Percentiles rank a stretch among this genome's conserved stretches.
Conservation (phyloP, 306 rosid genomes). For the Trifolium subterraneum region DNA sequence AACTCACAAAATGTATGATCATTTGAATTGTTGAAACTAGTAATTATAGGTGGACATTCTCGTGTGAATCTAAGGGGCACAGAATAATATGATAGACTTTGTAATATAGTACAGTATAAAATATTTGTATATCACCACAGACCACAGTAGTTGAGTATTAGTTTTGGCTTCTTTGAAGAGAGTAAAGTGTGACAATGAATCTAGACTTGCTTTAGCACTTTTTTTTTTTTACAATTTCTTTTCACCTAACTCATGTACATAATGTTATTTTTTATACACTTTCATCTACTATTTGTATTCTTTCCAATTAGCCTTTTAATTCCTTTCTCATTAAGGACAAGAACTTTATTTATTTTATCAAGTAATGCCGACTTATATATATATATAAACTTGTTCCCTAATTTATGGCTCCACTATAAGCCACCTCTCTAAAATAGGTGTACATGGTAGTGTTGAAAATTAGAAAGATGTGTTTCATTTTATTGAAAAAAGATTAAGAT, state of each 20-base stretch:
- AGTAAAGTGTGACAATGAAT: conserved; percentile 18
- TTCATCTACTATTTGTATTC: background rate
- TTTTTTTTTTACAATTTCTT: background rate
- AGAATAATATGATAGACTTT: background rate
- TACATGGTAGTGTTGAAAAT: background rate
- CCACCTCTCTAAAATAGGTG: background rate
- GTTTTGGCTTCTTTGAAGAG: conserved; percentile 11
- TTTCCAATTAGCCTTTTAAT: conserved; percentile 1
- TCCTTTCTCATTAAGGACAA: conserved; percentile 8
- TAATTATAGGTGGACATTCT: background rate
- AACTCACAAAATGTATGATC: background rate
- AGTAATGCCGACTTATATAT: background rate
- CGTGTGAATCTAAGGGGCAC: background rate
- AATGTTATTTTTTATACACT: background rate
- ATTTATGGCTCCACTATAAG: background rate
- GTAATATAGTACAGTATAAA: background rate
- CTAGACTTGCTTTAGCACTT: conserved; percentile 20
- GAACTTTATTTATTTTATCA: background rate
- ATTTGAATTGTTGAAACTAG: background rate
- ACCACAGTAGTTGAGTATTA: background rate
- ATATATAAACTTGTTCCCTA: conserved; percentile 17
- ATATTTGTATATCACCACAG: background rate
- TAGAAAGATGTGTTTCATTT: background rate
- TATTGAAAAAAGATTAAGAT: background rate
- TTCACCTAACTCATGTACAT: conserved; percentile 14